A percentile compares a stretch with the other conserved stretches of the same genome.
These are phyloP conservation scores for Myriosclerotinia curreyana DNA, from an alignment of 2,329 filamentous ascomycete genomes.

Conservation along the genomic window DNA sequence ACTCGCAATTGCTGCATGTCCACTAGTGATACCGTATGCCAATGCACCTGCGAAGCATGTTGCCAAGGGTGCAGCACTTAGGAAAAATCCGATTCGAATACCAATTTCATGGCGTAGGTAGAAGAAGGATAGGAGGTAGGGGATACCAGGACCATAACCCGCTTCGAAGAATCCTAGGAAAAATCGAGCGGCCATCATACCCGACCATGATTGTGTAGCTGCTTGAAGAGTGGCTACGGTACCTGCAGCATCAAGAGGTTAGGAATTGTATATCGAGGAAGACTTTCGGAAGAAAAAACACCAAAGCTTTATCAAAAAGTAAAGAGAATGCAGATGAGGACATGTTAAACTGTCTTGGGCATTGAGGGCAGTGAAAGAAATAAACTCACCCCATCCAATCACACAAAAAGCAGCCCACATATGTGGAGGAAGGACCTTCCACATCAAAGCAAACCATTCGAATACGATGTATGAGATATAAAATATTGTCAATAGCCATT, in stretches of 20 bases:
- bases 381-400: constrained; percentile 39
- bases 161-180: constrained; percentile 43
- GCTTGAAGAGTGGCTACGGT: constrained; percentile 47
- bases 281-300: too few species aligned
- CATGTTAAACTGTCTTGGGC: background rate
- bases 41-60: constrained; percentile 68
- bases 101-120: constrained; percentile 60
- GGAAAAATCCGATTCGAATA: constrained; percentile 66
- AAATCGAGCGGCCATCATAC: constrained; percentile 41
- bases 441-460: constrained; percentile 42
- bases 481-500: constrained; percentile 44
- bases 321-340: background rate
- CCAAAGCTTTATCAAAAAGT: background rate
- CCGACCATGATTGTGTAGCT: constrained; percentile 38
- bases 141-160: constrained; percentile 40
- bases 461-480: constrained; percentile 44
- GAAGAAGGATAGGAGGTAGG: constrained; percentile 48
- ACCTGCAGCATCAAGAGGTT: background rate
- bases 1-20: constrained; percentile 49
- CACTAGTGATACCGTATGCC: constrained; percentile 66
- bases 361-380: background rate
- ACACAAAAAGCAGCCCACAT: constrained; percentile 41
- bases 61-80: constrained; percentile 62
- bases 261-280: background rate
- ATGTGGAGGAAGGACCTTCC: constrained; percentile 42